Conservation (phyloP, 2,329 filamentous ascomycete genomes). For the Rutstroemia sp. region DNA sequence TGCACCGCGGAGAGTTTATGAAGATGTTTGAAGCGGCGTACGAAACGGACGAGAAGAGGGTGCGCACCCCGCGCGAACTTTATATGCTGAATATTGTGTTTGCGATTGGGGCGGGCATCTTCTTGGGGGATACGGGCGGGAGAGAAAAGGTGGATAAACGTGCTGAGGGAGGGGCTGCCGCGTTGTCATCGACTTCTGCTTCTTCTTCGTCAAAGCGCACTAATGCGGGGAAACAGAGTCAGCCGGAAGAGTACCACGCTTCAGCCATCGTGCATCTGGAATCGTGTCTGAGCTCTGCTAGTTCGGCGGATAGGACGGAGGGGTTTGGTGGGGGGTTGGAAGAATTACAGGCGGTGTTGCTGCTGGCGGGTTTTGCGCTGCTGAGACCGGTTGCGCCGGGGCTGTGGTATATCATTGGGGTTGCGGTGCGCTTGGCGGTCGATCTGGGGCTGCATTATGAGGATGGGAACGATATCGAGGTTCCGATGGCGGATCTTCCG, state of each 20-base stretch:
- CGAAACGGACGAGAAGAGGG: slow-evolving; percentile 50
- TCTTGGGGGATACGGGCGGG: slow-evolving; percentile 59
- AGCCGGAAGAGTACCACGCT: slow-evolving; percentile 93
- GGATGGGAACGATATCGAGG: slow-evolving; percentile 61
- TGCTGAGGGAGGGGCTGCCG: slow-evolving; percentile 10
- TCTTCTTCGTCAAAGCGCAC: slow-evolving; percentile 20
- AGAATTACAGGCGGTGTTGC: slow-evolving; percentile 84
- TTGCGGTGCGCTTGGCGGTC: slow-evolving; percentile 82
- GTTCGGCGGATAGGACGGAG: slow-evolving; percentile 42
- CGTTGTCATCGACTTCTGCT: no score
- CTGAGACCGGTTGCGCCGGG: slow-evolving; percentile 87
- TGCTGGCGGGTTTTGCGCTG: slow-evolving; percentile 86
- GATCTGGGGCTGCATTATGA: slow-evolving; percentile 91
- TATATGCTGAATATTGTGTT: slow-evolving; percentile 97
- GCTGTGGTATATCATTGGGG: slow-evolving; percentile 94
- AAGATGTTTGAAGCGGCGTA: slow-evolving; percentile 80
- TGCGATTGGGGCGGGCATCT: slow-evolving; percentile 89
- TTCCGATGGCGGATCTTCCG: slow-evolving; percentile 46
- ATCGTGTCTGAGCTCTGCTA: slow-evolving; percentile 61
- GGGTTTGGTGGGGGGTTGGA: slow-evolving; percentile 83
- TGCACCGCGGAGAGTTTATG: slow-evolving; percentile 87
- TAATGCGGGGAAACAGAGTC: slow-evolving; percentile 43
- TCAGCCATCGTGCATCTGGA: slow-evolving; percentile 90
- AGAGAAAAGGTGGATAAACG: slow-evolving; percentile 20
- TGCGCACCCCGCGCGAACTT: slow-evolving; percentile 69